These are phyloP conservation scores for Stenogyne calaminthoides DNA, from an alignment of 305 asterid genomes.

Conservation along the genomic window DNA sequence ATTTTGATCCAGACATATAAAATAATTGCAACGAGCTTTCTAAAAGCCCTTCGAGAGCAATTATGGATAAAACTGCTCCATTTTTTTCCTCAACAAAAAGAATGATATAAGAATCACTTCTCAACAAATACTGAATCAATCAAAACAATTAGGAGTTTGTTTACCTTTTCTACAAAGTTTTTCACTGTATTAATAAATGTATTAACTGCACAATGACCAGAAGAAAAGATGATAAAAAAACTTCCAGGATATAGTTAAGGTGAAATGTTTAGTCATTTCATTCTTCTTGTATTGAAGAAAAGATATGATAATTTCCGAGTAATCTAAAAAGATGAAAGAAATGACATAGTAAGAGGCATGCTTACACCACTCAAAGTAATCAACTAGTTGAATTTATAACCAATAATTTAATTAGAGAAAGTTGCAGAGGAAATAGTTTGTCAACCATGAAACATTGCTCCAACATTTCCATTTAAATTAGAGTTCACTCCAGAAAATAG, in stretches of 20 bases:
- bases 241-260: not conserved
- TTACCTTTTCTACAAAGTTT: not conserved
- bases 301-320: not conserved
- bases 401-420: not conserved
- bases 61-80: not conserved
- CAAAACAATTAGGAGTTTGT: not conserved
- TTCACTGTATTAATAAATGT: not conserved
- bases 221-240: not conserved
- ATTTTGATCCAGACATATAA: too few species aligned
- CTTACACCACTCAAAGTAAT: not conserved
- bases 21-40: too few species aligned
- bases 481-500: not conserved
- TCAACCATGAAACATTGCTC: not conserved
- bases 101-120: not conserved
- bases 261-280: not conserved
- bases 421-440: not conserved
- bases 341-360: not conserved
- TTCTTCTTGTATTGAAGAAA: not conserved
- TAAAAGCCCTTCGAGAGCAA: too few species aligned
- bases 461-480: not conserved
- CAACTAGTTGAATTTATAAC: not conserved
- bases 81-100: not conserved
- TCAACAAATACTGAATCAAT: too few species aligned
- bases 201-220: not conserved
- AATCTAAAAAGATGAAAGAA: not conserved